phyloP scores from a whole-genome alignment of 1,284 basidiomycete genomes.

The Ustilago shanxiensis region DNA sequence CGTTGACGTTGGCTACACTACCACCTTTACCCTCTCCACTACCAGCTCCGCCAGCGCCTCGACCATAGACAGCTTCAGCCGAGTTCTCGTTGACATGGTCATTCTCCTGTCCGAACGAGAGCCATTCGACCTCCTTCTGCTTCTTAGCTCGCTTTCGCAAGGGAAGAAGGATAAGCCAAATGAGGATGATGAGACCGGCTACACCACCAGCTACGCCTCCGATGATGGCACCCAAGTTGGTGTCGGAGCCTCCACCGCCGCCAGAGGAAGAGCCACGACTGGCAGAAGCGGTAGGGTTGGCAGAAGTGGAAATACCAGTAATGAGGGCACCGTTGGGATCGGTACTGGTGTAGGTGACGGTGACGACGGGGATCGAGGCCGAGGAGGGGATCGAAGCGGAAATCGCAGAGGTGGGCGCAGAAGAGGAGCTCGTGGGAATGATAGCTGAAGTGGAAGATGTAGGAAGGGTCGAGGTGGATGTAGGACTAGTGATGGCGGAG shows the following conservation, averaged over 20 bases:
- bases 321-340: slow-evolving; percentile 25
- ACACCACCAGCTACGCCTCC: slow-evolving; percentile 60
- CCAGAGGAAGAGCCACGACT: slow-evolving; percentile 10
- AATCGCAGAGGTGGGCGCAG: slow-evolving; percentile 16
- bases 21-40: slow-evolving; percentile 50
- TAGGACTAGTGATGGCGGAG: slow-evolving; percentile 16
- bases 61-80: slow-evolving; percentile 53
- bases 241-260: slow-evolving; percentile 22
- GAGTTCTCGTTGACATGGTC: slow-evolving; percentile 56
- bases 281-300: slow-evolving; percentile 20
- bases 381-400: slow-evolving; percentile 8
- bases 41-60: slow-evolving; percentile 43
- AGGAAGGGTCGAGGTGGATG: slow-evolving; percentile 13
- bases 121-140: slow-evolving; percentile 60
- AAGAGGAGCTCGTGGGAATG: slow-evolving; percentile 15
- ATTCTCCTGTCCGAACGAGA: slow-evolving; percentile 57
- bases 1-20: slow-evolving; percentile 48
- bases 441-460: slow-evolving; percentile 16
- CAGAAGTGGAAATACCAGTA: slow-evolving; percentile 35
- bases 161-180: slow-evolving; percentile 57
- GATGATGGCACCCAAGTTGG: slow-evolving; percentile 59
- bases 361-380: slow-evolving; percentile 37
- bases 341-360: slow-evolving; percentile 42
- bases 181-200: slow-evolving; percentile 51
- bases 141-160: slow-evolving; percentile 50